These are phyloP conservation scores for Apiotrichum akiyoshidainum DNA, from an alignment of 1,284 basidiomycete genomes.

Conservation along the genomic window DNA sequence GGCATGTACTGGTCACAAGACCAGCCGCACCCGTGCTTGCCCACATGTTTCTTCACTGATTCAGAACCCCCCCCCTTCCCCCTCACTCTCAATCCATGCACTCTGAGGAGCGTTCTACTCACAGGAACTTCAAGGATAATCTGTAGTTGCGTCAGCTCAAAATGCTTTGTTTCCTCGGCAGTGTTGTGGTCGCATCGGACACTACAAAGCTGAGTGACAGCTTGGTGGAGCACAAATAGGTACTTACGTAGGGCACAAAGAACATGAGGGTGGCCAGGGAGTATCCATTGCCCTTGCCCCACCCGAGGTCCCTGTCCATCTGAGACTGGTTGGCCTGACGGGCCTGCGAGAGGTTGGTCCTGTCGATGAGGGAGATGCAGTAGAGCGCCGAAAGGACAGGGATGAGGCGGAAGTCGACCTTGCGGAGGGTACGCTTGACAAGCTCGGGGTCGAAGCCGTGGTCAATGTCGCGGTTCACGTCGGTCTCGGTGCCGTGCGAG, in stretches of 20 bases:
- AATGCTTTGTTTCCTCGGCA: no score
- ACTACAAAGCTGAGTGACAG: background rate
- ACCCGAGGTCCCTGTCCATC: conserved; percentile 29
- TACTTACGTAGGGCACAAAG: conserved; percentile 43
- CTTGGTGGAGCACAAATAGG: background rate
- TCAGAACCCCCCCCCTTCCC: no score
- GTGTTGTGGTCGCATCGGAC: background rate
- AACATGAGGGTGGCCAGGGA: conserved; percentile 45
- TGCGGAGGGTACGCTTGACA: background rate
- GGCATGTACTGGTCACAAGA: no score
- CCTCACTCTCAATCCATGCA: no score
- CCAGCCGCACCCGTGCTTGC: no score
- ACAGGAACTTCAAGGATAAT: conserved; percentile 35
- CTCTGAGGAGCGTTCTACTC: background rate
- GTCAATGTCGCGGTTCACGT: conserved; percentile 4
- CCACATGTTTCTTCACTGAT: no score
- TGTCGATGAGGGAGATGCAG: conserved; percentile 17
- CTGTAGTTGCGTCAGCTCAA: no score
- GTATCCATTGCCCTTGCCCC: conserved; percentile 43
- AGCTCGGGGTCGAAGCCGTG: conserved; percentile 5
- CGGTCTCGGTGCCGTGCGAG: background rate
- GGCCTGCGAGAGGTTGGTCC: conserved; percentile 26
- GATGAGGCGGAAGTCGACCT: conserved; percentile 15
- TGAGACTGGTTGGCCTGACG: conserved; percentile 12
- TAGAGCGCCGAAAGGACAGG: conserved; percentile 14